Conservation (phyloP, 768 basidiomycete genomes). For the Sporobolomyces pararoseus region DNA sequence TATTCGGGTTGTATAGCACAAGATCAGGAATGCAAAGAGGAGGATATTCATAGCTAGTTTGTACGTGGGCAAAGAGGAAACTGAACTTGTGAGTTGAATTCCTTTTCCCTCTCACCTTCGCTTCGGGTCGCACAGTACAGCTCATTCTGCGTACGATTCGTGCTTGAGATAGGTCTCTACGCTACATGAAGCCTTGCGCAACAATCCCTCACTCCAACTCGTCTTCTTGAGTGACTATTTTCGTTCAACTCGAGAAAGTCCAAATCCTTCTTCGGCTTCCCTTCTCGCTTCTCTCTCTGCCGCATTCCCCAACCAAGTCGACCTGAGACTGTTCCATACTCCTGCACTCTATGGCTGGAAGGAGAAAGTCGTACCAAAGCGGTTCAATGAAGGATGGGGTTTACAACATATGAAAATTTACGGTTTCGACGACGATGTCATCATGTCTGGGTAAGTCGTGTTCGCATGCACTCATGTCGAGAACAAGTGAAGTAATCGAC, state of each 20-base stretch:
- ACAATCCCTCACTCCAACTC: constrained; percentile 63
- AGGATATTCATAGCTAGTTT: constrained; percentile 86
- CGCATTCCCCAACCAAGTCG: constrained; percentile 68
- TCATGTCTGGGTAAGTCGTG: constrained; percentile 81
- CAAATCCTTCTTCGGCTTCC: constrained; percentile 52
- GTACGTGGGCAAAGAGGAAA: constrained; percentile 77
- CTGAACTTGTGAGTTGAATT: constrained; percentile 64
- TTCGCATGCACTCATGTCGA: no score
- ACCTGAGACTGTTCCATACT: constrained; percentile 77
- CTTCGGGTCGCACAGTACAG: no score
- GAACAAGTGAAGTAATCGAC: no score
- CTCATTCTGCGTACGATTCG: not conserved
- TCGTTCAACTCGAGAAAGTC: constrained; percentile 54
- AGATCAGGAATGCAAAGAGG: constrained; percentile 69
- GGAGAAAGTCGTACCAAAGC: constrained; percentile 72
- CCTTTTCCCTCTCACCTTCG: not conserved
- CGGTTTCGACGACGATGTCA: constrained; percentile 83
- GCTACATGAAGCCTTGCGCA: constrained; percentile 60
- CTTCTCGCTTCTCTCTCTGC: constrained; percentile 65
- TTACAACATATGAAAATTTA: constrained; percentile 98
- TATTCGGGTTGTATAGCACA: constrained; percentile 54
- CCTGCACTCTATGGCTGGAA: constrained; percentile 74
- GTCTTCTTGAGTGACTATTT: constrained; percentile 69
- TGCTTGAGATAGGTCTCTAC: constrained; percentile 60
- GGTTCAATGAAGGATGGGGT: constrained; percentile 98